These are phyloP conservation scores for Boletellus emodensis DNA, from an alignment of 768 basidiomycete species.

Conservation along the genomic window DNA sequence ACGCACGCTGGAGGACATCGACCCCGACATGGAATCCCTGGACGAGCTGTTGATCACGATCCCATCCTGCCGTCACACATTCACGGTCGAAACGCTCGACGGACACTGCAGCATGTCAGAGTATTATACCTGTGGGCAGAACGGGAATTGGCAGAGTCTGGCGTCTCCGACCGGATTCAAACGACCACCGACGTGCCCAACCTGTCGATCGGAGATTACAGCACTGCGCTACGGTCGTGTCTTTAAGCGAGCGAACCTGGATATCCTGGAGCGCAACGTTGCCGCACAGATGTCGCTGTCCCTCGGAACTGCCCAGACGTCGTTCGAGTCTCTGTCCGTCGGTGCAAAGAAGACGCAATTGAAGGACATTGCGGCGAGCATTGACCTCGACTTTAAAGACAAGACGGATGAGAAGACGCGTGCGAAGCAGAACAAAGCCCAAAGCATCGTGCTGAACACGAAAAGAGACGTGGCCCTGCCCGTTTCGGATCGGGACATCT, in stretches of 20 bases:
- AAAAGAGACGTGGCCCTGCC: conserved; percentile 17
- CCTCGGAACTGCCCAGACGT: conserved; percentile 31
- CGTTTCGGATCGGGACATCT: conserved; percentile 26
- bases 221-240: conserved; percentile 58
- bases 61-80: conserved; percentile 56
- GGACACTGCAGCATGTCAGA: conserved; percentile 49
- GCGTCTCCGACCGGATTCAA: conserved; percentile 37
- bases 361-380: conserved; percentile 1
- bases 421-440: conserved; percentile 6
- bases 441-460: conserved; percentile 11
- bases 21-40: conserved; percentile 34
- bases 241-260: conserved; percentile 59
- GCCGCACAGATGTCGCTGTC: conserved; percentile 46
- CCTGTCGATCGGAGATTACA: conserved; percentile 55
- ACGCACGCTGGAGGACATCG: conserved; percentile 47
- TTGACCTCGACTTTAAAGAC: conserved; percentile 17
- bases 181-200: conserved; percentile 54
- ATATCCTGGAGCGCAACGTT: conserved; percentile 63
- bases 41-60: conserved; percentile 59
- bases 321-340: conserved; percentile 30
- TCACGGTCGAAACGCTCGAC: conserved; percentile 71
- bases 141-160: conserved; percentile 44
- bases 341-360: conserved; percentile 16
- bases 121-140: conserved; percentile 40
- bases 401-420: conserved; percentile 1